A percentile compares a stretch with the other conserved stretches of the same genome.
phyloP scores from a whole-genome alignment of 148 eudicot genomes.

The Vaccinium macrocarpon region DNA sequence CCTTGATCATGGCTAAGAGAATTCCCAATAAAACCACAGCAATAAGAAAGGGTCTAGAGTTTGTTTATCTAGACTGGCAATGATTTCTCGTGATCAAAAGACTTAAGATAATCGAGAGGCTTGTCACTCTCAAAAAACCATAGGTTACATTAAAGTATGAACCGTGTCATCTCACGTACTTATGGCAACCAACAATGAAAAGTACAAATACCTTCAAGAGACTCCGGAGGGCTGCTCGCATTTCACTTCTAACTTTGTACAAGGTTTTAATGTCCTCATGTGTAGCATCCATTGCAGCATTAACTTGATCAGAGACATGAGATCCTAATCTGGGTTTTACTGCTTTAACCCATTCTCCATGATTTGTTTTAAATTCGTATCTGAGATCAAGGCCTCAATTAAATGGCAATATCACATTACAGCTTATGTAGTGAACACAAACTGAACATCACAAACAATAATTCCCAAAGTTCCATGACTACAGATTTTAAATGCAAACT shows the following conservation, averaged over 20 bases:
- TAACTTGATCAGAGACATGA: slow-evolving; percentile 47
- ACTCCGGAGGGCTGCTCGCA: slow-evolving; percentile 60
- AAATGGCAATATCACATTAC: background rate
- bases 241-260: slow-evolving; percentile 77
- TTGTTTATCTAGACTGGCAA: background rate
- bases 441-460: background rate
- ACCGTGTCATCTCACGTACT: background rate
- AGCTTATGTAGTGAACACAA: background rate
- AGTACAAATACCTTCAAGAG: slow-evolving; percentile 61
- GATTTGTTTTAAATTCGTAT: slow-evolving; percentile 76
- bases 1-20: background rate
- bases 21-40: background rate
- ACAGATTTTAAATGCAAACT: background rate
- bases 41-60: background rate
- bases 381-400: slow-evolving; percentile 35
- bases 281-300: slow-evolving; percentile 39
- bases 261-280: slow-evolving; percentile 49
- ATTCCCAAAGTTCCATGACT: background rate
- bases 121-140: background rate
- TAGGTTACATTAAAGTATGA: background rate
- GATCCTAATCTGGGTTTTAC: slow-evolving; percentile 60
- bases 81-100: background rate
- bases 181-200: slow-evolving; percentile 2
- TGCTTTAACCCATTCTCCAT: slow-evolving; percentile 76
- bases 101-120: background rate